phyloP scores from a whole-genome alignment of 805 yeast genomes.

The Metschnikowia lachancei region DNA sequence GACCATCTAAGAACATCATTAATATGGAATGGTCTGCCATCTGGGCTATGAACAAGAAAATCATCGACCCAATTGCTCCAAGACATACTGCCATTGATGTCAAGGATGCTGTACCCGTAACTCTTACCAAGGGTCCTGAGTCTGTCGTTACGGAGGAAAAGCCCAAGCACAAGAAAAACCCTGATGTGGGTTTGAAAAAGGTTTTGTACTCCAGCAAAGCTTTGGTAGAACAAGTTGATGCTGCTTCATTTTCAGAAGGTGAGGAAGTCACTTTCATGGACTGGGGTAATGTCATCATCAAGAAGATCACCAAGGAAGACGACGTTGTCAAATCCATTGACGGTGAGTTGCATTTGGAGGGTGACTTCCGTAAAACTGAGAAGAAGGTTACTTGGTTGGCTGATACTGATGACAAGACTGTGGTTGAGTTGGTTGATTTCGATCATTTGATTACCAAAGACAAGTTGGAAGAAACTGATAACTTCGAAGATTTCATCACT shows the following conservation, averaged over 20 bases:
- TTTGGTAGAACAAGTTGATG: constrained; percentile 84
- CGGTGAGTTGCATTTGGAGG: constrained; percentile 83
- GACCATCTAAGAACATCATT: constrained; percentile 95
- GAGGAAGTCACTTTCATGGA: constrained; percentile 98
- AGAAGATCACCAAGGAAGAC: constrained; percentile 64
- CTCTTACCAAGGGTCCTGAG: constrained; percentile 66
- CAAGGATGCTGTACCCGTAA: constrained; percentile 66
- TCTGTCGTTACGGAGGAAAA: constrained; percentile 62
- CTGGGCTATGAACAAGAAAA: constrained; percentile 97
- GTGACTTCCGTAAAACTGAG: constrained; percentile 95
- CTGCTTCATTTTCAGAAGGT: constrained; percentile 61
- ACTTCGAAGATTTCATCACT: constrained; percentile 88
- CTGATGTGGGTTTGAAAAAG: constrained; percentile 81
- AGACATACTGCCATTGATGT: constrained; percentile 81
- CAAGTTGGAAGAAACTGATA: constrained; percentile 90
- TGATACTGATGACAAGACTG: constrained; percentile 65
- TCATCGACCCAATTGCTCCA: constrained; percentile 96
- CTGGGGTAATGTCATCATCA: constrained; percentile 92
- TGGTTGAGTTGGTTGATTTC: constrained; percentile 81
- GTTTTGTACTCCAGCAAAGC: constrained; percentile 64
- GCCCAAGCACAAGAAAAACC: constrained; percentile 94
- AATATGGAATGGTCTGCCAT: constrained; percentile 96
- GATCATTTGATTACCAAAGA: constrained; percentile 95
- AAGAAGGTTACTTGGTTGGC: constrained; percentile 96
- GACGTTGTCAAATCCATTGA: constrained; percentile 58